These are phyloP conservation scores for Pythium aphanidermatum DNA, from an alignment of 352 stramenopile species.

Conservation along the genomic window DNA sequence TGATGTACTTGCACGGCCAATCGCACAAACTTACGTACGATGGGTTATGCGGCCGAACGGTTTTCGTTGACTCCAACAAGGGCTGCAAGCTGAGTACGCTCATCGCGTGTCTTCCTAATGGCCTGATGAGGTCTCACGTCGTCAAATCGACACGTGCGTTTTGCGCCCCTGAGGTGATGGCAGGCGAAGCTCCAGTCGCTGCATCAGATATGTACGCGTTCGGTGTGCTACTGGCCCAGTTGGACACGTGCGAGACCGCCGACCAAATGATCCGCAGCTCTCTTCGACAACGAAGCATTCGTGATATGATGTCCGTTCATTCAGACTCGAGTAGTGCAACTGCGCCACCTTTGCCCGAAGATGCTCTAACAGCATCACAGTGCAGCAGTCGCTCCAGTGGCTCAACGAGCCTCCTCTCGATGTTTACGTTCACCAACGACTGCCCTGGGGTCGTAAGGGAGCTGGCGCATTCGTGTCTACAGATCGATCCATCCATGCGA, in stretches of 20 bases:
- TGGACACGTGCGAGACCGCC: slow-evolving; percentile 32
- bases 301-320: slow-evolving; percentile 23
- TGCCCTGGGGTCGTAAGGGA: slow-evolving; percentile 51
- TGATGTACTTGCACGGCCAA: slow-evolving; percentile 77
- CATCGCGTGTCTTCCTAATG: slow-evolving; percentile 48
- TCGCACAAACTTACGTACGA: slow-evolving; percentile 62
- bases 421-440: slow-evolving; percentile 68
- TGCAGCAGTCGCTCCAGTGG: slow-evolving; percentile 1
- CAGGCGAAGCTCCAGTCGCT: slow-evolving; percentile 6
- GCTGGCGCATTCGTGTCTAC: slow-evolving; percentile 54
- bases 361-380: background rate
- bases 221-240: slow-evolving; percentile 22
- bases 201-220: slow-evolving; percentile 34
- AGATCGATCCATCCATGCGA: slow-evolving; percentile 62
- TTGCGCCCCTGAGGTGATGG: slow-evolving; percentile 21
- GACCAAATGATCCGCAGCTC: slow-evolving; percentile 63
- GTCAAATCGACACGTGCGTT: slow-evolving; percentile 16
- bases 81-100: slow-evolving; percentile 79
- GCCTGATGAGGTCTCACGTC: slow-evolving; percentile 18
- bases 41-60: slow-evolving; percentile 51
- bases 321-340: slow-evolving; percentile 20
- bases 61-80: slow-evolving; percentile 67
- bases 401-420: slow-evolving; percentile 32
- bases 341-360: slow-evolving; percentile 16
- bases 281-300: slow-evolving; percentile 39